Evolutionary conservation across 2,329 filamentous ascomycete species (phyloP).

Genomic region (Pseudomassariella vexata): DNA sequence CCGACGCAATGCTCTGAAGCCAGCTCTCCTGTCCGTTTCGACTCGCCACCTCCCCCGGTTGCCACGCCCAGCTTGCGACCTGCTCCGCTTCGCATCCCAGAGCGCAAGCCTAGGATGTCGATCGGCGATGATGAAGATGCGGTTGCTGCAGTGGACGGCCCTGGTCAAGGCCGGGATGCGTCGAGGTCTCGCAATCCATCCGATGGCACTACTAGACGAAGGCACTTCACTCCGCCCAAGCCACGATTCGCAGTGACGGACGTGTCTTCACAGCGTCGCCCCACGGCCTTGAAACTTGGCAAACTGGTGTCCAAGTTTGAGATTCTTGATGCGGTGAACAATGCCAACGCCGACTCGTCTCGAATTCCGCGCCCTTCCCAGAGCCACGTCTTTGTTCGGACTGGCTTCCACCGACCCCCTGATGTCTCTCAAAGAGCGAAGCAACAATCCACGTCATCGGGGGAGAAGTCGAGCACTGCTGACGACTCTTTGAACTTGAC

Average conservation of each 20-base stretch:
- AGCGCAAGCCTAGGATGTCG: constrained; percentile 8
- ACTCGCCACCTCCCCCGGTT: constrained; percentile 7
- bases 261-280: constrained; percentile 9
- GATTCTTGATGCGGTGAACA: constrained; percentile 20
- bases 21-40: constrained; percentile 13
- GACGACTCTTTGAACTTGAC: constrained; percentile 8
- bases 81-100: constrained; percentile 16
- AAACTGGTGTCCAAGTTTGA: constrained; percentile 29
- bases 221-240: neutral
- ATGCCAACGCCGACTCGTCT: constrained; percentile 7
- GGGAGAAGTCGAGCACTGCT: constrained; percentile 2
- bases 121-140: constrained; percentile 8
- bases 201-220: neutral
- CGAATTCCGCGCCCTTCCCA: constrained; percentile 2
- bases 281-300: constrained; percentile 15
- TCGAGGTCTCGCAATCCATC: too few relatives aligned
- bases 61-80: constrained; percentile 14
- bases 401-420: neutral
- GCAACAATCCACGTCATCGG: constrained; percentile 4
- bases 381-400: neutral
- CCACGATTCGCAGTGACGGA: too few relatives aligned
- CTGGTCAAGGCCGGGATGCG: neutral
- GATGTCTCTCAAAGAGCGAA: constrained; percentile 1
- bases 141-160: too few relatives aligned
- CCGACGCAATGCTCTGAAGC: constrained; percentile 5